Conservation (phyloP, 2,329 filamentous ascomycete genomes). For the Teratosphaeriaceae sp. region DNA sequence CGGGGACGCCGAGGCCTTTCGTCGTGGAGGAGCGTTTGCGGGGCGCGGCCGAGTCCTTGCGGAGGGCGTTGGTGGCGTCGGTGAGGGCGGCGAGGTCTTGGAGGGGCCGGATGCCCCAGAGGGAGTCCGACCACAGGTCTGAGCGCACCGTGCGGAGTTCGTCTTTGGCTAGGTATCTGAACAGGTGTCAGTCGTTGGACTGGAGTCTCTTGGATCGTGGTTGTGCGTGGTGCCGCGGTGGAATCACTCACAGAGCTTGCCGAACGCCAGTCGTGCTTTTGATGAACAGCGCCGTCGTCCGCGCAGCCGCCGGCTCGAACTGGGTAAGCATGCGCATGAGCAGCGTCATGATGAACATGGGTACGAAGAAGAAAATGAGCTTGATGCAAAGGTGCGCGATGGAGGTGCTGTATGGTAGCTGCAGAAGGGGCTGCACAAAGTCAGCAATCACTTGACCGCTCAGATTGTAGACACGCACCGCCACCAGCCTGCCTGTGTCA, state of each 20-base stretch:
- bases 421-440: constrained; percentile 9
- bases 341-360: constrained; percentile 32
- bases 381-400: constrained; percentile 31
- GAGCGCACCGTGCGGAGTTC: constrained; percentile 49
- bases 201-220: background rate
- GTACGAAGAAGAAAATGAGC: constrained; percentile 38
- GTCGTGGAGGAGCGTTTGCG: background rate
- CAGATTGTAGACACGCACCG: constrained; percentile 26
- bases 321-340: constrained; percentile 38
- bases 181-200: background rate
- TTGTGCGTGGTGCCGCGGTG: background rate
- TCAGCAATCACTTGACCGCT: background rate
- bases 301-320: constrained; percentile 29
- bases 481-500: constrained; percentile 34
- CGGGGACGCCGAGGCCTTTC: background rate
- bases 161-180: constrained; percentile 47
- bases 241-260: constrained; percentile 46
- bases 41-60: background rate
- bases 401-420: constrained; percentile 31
- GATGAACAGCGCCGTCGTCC: constrained; percentile 46
- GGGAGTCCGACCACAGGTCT: constrained; percentile 53
- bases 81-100: background rate
- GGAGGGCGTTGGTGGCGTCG: background rate
- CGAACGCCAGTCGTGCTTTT: constrained; percentile 43
- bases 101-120: constrained; percentile 46